These are phyloP conservation scores for Puccinia coronata DNA, from an alignment of 1,284 basidiomycete genomes.

Conservation along the genomic window DNA sequence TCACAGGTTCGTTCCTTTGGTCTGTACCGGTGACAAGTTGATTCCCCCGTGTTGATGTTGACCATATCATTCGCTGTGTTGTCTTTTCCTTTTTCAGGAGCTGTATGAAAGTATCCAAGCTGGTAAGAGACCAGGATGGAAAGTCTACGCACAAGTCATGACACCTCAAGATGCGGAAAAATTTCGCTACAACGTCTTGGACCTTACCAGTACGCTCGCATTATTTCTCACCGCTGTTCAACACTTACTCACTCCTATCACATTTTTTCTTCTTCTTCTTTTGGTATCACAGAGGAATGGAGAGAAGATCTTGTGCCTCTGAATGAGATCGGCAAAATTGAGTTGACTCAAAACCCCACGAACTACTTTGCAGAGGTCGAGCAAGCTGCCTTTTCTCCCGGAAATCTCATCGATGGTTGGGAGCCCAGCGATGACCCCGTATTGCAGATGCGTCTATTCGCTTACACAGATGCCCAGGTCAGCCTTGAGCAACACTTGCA, in stretches of 20 bases:
- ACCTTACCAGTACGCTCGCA: conserved; percentile 68
- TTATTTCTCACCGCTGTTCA: background rate
- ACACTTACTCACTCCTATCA: no score
- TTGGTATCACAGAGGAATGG: conserved; percentile 62
- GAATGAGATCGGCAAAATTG: conserved; percentile 19
- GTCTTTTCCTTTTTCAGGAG: conserved; percentile 62
- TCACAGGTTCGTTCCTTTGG: background rate
- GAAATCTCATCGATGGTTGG: conserved; percentile 80
- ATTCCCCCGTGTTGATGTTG: no score
- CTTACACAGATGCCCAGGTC: conserved; percentile 92
- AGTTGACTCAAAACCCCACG: conserved; percentile 19
- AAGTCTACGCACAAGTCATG: conserved; percentile 79
- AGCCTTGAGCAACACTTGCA: no score
- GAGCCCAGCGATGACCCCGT: conserved; percentile 87
- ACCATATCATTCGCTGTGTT: no score
- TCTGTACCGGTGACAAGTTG: no score
- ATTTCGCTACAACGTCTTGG: conserved; percentile 83
- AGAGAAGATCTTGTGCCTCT: conserved; percentile 39
- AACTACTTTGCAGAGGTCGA: conserved; percentile 52
- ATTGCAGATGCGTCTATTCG: conserved; percentile 87
- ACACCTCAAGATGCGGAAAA: conserved; percentile 83
- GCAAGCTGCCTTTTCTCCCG: conserved; percentile 78
- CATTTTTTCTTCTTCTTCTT: conserved; percentile 2
- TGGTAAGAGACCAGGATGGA: conserved; percentile 76
- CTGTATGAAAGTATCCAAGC: conserved; percentile 78